These are phyloP conservation scores for Epichloe coenophiala DNA, from an alignment of 2,329 filamentous ascomycete genomes.

Conservation along the genomic window DNA sequence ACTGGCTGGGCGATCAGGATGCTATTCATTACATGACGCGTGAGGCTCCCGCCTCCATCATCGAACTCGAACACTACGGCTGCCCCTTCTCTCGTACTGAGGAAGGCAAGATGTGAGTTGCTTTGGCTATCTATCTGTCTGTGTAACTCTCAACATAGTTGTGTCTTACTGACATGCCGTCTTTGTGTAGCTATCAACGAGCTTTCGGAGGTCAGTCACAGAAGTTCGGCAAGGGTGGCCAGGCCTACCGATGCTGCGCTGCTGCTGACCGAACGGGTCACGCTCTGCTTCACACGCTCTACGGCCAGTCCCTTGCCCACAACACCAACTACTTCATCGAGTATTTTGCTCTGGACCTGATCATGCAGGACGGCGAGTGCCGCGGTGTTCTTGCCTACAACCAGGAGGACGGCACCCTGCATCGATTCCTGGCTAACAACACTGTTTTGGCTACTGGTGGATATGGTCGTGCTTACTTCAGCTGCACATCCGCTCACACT, in stretches of 20 bases:
- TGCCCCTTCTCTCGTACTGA: conserved; percentile 95
- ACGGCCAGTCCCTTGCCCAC: conserved; percentile 90
- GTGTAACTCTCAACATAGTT: background rate
- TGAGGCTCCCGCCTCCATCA: conserved; percentile 80
- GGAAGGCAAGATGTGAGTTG: conserved; percentile 78
- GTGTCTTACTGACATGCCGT: background rate
- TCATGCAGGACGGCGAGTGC: conserved; percentile 96
- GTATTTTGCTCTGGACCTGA: conserved; percentile 91
- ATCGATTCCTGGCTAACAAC: conserved; percentile 93
- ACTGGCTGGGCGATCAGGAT: conserved; percentile 96
- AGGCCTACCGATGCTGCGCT: conserved; percentile 94
- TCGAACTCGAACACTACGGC: conserved; percentile 94
- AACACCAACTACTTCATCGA: conserved; percentile 99
- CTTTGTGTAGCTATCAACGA: conserved; percentile 67
- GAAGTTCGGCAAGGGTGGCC: conserved; percentile 89
- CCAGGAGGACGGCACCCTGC: conserved; percentile 95
- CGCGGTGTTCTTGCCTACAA: conserved; percentile 96
- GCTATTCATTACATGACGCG: conserved; percentile 98
- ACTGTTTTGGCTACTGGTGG: conserved; percentile 94
- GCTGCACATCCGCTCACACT: conserved; percentile 93
- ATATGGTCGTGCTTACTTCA: conserved; percentile 97
- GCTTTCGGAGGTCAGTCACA: conserved; percentile 96
- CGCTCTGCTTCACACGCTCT: conserved; percentile 94
- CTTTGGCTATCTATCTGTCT: too few relatives aligned
- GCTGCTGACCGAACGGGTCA: conserved; percentile 95